Conservation (phyloP, 176 grass and related monocot genomes). For the Triticum timopheevii region DNA sequence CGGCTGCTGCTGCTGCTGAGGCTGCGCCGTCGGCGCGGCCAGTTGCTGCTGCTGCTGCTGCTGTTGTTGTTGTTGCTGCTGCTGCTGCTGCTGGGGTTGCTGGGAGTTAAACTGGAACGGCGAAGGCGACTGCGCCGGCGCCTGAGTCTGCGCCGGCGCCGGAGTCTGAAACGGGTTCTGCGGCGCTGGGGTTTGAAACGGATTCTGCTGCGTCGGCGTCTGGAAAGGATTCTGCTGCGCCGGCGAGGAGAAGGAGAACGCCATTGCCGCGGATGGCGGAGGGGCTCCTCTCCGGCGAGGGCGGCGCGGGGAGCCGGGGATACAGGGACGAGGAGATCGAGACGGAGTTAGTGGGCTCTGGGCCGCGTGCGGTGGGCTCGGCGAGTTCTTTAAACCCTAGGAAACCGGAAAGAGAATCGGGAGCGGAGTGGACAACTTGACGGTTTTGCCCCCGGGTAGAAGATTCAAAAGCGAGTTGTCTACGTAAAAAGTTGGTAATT, state of each 20-base stretch:
- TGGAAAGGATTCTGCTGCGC: slow-evolving; percentile 39
- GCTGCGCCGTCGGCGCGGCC: slow-evolving; percentile 25
- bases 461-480: neutral
- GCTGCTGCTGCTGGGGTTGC: slow-evolving; percentile 50
- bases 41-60: slow-evolving; percentile 22
- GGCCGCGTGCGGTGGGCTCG: slow-evolving; percentile 7
- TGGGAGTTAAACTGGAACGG: slow-evolving; percentile 53
- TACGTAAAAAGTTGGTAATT: too few relatives aligned
- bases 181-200: slow-evolving; percentile 33
- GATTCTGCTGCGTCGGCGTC: slow-evolving; percentile 25
- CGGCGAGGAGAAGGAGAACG: slow-evolving; percentile 54
- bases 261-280: slow-evolving; percentile 23
- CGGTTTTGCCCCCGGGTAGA: neutral
- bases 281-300: slow-evolving; percentile 18
- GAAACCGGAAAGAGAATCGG: neutral
- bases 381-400: slow-evolving; percentile 40
- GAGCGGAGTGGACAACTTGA: neutral
- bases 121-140: slow-evolving; percentile 30
- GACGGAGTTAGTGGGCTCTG: slow-evolving; percentile 11
- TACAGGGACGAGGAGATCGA: neutral
- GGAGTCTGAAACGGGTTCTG: slow-evolving; percentile 42
- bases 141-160: neutral
- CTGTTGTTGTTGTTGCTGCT: slow-evolving; percentile 14
- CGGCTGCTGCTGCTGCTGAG: slow-evolving; percentile 37
- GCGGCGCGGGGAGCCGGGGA: neutral